phyloP scores from a whole-genome alignment of 345 rosid genomes.

The Salix purpurea region DNA sequence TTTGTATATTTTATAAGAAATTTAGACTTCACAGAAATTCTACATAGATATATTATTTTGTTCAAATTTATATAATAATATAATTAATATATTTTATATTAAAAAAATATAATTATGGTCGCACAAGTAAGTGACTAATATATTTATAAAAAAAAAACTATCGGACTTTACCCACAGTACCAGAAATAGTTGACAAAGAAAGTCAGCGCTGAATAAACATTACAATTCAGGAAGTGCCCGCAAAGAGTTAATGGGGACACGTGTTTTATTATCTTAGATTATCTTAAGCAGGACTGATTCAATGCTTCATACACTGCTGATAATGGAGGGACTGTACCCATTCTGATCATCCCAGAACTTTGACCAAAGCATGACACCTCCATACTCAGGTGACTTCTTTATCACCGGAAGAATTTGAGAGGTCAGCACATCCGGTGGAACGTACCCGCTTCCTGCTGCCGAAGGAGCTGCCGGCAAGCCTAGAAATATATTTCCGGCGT shows the following conservation, averaged over 20 bases:
- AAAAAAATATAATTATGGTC: no score
- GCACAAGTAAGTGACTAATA: no score
- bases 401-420: conserved; percentile 27
- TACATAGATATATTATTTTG: no score
- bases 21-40: no score
- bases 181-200: neutral
- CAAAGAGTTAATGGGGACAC: neutral
- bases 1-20: no score
- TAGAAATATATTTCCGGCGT: conserved; percentile 13
- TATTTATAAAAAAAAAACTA: no score
- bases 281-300: neutral
- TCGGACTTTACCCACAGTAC: neutral
- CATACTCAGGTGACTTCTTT: conserved; percentile 26
- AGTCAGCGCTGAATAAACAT: neutral
- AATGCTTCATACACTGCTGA: conserved; percentile 7
- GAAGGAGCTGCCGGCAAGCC: conserved; percentile 34
- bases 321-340: conserved; percentile 26
- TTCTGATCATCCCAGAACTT: conserved; percentile 23
- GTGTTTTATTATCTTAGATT: neutral
- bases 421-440: conserved; percentile 22
- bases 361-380: conserved; percentile 40
- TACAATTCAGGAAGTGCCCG: neutral
- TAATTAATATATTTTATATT: no score
- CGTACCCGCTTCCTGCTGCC: conserved; percentile 35
- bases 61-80: no score